Percentiles rank a stretch among this genome's conserved stretches.
phyloP scores from a whole-genome alignment of 805 yeast genomes.

The Myxozyma melibiosi region DNA sequence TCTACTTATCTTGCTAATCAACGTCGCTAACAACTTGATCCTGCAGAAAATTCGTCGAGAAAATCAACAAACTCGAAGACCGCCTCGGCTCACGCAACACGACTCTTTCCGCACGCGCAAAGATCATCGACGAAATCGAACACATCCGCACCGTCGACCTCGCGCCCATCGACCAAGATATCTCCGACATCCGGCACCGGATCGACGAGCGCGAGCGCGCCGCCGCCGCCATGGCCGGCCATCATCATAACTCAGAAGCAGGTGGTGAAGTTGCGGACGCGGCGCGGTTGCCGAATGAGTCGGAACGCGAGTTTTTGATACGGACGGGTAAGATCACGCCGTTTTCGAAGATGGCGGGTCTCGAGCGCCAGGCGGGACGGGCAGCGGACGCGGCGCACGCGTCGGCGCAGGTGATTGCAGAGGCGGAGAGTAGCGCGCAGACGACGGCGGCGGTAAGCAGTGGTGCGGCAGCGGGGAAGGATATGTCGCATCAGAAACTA shows the following conservation, averaged over 20 bases:
- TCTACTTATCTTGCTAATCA: not conserved
- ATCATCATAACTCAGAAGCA: too few relatives aligned
- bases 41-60: slow-evolving; percentile 46
- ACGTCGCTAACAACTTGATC: not conserved
- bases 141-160: slow-evolving; percentile 54
- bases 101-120: slow-evolving; percentile 65
- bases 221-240: slow-evolving; percentile 17
- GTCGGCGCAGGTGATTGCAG: not conserved
- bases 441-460: too few relatives aligned
- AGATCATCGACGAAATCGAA: slow-evolving; percentile 56
- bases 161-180: slow-evolving; percentile 57
- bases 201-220: slow-evolving; percentile 42
- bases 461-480: not conserved
- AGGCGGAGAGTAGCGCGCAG: slow-evolving; percentile 7
- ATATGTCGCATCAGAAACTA: slow-evolving; percentile 29
- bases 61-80: slow-evolving; percentile 52
- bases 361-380: slow-evolving; percentile 47
- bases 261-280: slow-evolving; percentile 27
- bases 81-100: slow-evolving; percentile 56
- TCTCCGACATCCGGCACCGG: slow-evolving; percentile 60
- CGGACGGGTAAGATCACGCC: slow-evolving; percentile 94
- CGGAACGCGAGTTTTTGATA: slow-evolving; percentile 75
- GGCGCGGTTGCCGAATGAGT: slow-evolving; percentile 64
- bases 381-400: slow-evolving; percentile 23
- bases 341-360: slow-evolving; percentile 71